Base-by-base conservation (phyloP, 768 basidiomycete species). In the Amanita polypyramis region DNA sequence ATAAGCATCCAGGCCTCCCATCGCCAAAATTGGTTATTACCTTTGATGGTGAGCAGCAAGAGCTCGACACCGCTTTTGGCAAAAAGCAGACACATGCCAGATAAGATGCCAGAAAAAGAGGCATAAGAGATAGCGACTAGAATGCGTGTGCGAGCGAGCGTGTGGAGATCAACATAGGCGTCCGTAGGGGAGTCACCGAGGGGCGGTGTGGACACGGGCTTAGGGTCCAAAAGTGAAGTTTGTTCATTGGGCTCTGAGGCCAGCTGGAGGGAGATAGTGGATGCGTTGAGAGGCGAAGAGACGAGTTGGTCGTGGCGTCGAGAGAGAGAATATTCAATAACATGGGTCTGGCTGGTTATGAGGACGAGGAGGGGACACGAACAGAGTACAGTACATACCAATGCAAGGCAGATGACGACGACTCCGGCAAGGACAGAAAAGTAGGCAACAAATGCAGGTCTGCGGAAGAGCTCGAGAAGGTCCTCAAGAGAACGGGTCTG, bases 31-130 rank as follows among this genome's bases (percentile, higher is more conserved):
- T 92, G 88, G 56, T 89, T 89, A 30, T 81, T 62, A 6, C 85
- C 86, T 4, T 73, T 64, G 20, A 91, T 53, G 0, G 90, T 91
- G 29, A 93, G 66, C 49, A 97, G 66, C 6, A 95, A 70, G 7
- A 97, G 70, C 64, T 95, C 91, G 9, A 93, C 87, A 2, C 89
- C 92, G 51, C 89, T 89, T 68, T 97, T 97, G 12, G 93, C 93
- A 53, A 95, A 88, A 12, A 97, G 71, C 20, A 97, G 68, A 60
- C 90, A 95, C 80, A 97, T 86, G 19, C 93, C 93, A 3, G 85
- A 88, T 21, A 95, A 69, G 17, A 88, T 91, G 0, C 93, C 93
- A 3, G 87, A 91, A 44, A 82, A 77, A 10, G 88, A 88, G 12
- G 92, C 85, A 62, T 88, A 97, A 1, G 88, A 86, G 39, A 92